phyloP scores from a whole-genome alignment of 176 grass and related monocot species.

The Typha latifolia region DNA sequence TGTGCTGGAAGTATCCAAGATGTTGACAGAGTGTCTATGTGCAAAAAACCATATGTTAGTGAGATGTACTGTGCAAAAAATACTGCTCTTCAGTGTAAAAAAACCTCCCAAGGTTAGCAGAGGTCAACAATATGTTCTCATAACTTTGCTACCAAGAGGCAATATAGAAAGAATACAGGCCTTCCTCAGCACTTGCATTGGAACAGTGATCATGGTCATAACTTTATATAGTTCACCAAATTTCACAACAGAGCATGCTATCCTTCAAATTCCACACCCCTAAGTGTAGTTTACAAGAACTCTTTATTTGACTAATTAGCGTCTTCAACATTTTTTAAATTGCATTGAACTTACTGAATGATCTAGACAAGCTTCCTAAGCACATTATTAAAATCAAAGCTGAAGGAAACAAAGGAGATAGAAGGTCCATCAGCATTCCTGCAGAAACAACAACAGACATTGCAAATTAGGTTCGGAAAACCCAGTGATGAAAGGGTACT shows the following conservation, averaged over 20 bases:
- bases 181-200: background rate
- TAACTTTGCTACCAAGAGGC: background rate
- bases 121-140: background rate
- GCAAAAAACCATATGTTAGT: no score
- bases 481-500: background rate
- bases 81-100: no score
- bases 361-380: slow-evolving; percentile 81
- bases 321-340: slow-evolving; percentile 4
- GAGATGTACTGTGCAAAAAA: no score
- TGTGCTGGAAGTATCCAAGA: no score
- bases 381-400: slow-evolving; percentile 75
- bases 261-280: no score
- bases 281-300: no score
- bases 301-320: background rate
- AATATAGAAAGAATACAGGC: background rate
- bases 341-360: slow-evolving; percentile 76
- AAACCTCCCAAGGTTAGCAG: background rate
- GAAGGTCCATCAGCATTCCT: slow-evolving; percentile 98
- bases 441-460: slow-evolving; percentile 22
- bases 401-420: slow-evolving; percentile 96
- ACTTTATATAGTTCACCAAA: no score
- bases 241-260: no score
- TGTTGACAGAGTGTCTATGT: no score
- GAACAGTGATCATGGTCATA: no score
- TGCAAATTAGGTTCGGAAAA: background rate